A percentile compares a stretch with the other conserved stretches of the same genome.
phyloP scores from a whole-genome alignment of 2,329 filamentous ascomycete genomes.

The Phialemonium atrogriseum region DNA sequence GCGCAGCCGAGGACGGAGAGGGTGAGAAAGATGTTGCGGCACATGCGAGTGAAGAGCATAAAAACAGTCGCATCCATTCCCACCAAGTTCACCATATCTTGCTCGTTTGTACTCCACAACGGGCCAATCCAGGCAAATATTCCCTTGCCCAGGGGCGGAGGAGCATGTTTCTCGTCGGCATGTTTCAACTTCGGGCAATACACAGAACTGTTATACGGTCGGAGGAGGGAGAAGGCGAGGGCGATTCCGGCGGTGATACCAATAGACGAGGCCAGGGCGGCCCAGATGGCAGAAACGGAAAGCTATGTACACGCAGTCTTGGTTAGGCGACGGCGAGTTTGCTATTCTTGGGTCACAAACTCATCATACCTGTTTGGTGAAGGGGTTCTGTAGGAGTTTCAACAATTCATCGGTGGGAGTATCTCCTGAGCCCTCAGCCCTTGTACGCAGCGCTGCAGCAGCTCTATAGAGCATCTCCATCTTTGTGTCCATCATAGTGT shows the following conservation, averaged over 20 bases:
- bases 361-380: slow-evolving; percentile 34
- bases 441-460: slow-evolving; percentile 6
- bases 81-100: slow-evolving; percentile 68
- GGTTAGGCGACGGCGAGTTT: no score
- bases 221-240: slow-evolving; percentile 76
- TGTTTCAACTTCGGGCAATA: slow-evolving; percentile 93
- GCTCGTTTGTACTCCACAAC: slow-evolving; percentile 68
- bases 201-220: slow-evolving; percentile 84
- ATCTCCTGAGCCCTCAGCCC: slow-evolving; percentile 7
- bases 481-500: background rate
- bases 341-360: no score
- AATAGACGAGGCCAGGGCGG: slow-evolving; percentile 73
- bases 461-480: slow-evolving; percentile 8
- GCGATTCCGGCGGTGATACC: slow-evolving; percentile 67
- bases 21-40: slow-evolving; percentile 76
- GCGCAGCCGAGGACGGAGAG: slow-evolving; percentile 65
- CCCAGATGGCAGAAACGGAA: slow-evolving; percentile 57
- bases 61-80: slow-evolving; percentile 91
- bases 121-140: slow-evolving; percentile 81
- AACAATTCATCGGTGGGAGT: slow-evolving; percentile 11
- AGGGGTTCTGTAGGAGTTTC: slow-evolving; percentile 41
- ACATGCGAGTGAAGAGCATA: slow-evolving; percentile 82
- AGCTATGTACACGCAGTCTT: slow-evolving; percentile 24
- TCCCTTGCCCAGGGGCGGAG: slow-evolving; percentile 79
- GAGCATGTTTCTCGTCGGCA: slow-evolving; percentile 81